Conservation (phyloP, 2,329 filamentous ascomycete species). For the Fusarium multiceps region DNA sequence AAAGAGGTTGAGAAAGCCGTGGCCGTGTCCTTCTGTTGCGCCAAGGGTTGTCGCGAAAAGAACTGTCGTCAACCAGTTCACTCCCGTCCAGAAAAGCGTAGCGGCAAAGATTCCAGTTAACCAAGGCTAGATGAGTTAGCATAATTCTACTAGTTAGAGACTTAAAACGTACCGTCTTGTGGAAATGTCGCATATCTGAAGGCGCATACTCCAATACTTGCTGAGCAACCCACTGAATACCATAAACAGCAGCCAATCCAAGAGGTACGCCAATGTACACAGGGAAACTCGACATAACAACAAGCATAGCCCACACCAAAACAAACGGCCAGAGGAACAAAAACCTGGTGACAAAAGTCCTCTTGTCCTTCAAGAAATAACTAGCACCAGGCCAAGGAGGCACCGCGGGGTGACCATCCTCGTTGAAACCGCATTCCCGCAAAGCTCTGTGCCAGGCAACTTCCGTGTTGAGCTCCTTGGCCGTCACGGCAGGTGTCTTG, state of each 20-base stretch:
- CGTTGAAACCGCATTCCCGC: slow-evolving; percentile 83
- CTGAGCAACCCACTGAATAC: slow-evolving; percentile 80
- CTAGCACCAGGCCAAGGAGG: slow-evolving; percentile 79
- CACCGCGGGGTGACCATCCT: slow-evolving; percentile 76
- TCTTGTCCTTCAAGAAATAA: slow-evolving; percentile 79
- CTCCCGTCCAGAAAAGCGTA: slow-evolving; percentile 82
- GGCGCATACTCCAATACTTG: slow-evolving; percentile 85
- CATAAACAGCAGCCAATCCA: slow-evolving; percentile 72
- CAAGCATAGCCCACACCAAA: slow-evolving; percentile 76
- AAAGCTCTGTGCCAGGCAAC: slow-evolving; percentile 85
- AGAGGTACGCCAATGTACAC: slow-evolving; percentile 82
- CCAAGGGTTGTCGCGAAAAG: slow-evolving; percentile 39
- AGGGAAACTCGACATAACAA: slow-evolving; percentile 77
- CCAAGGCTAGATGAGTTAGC: slow-evolving; percentile 72
- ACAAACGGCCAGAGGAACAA: slow-evolving; percentile 90
- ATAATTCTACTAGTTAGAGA: rapidly evolving
- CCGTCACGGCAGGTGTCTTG: slow-evolving; percentile 88
- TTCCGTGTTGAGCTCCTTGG: slow-evolving; percentile 88
- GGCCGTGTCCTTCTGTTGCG: slow-evolving; percentile 50
- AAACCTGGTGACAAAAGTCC: slow-evolving; percentile 83
- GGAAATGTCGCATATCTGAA: slow-evolving; percentile 87
- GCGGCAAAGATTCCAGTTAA: slow-evolving; percentile 92
- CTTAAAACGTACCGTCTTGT: slow-evolving; percentile 77
- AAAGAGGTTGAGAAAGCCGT: slow-evolving; percentile 80
- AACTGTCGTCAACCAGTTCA: slow-evolving; percentile 80